phyloP scores from a whole-genome alignment of 2,329 filamentous ascomycete genomes.

The Clonostachys solani region DNA sequence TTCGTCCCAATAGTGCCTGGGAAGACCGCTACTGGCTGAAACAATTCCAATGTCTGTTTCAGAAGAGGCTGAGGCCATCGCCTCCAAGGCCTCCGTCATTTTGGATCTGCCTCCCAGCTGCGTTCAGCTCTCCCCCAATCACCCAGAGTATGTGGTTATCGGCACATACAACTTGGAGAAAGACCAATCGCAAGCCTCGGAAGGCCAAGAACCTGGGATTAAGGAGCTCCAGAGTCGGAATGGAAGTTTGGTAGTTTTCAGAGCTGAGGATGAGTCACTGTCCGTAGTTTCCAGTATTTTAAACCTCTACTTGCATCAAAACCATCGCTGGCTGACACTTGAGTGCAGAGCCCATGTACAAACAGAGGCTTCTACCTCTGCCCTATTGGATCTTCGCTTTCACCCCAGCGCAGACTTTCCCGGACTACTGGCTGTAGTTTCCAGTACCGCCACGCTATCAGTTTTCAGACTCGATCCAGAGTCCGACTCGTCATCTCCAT shows the following conservation, averaged over 20 bases:
- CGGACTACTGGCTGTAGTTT: slow-evolving; percentile 66
- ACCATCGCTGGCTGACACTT: neutral
- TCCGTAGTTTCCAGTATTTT: slow-evolving; percentile 5
- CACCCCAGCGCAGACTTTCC: slow-evolving; percentile 41
- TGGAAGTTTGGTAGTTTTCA: slow-evolving; percentile 69
- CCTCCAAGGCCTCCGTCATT: slow-evolving; percentile 41
- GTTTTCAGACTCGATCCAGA: slow-evolving; percentile 53
- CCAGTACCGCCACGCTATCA: slow-evolving; percentile 68
- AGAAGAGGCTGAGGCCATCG: slow-evolving; percentile 11
- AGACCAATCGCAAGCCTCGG: slow-evolving; percentile 14
- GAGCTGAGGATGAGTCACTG: slow-evolving; percentile 37
- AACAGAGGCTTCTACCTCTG: slow-evolving; percentile 60
- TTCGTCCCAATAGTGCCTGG: too few relatives aligned
- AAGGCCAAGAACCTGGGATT: slow-evolving; percentile 5
- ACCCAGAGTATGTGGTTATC: slow-evolving; percentile 66
- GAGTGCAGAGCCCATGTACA: slow-evolving; percentile 48
- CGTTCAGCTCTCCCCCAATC: slow-evolving; percentile 64
- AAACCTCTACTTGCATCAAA: neutral
- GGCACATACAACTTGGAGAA: slow-evolving; percentile 79
- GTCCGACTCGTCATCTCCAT: slow-evolving; percentile 17
- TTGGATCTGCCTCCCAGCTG: slow-evolving; percentile 72
- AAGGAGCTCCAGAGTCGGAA: slow-evolving; percentile 58
- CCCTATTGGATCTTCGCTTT: slow-evolving; percentile 84
- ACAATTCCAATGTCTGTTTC: too few relatives aligned
- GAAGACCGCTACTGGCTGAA: too few relatives aligned